Base-by-base conservation (phyloP, 2,329 filamentous ascomycete species). In the Sphaerostilbella broomeana region DNA sequence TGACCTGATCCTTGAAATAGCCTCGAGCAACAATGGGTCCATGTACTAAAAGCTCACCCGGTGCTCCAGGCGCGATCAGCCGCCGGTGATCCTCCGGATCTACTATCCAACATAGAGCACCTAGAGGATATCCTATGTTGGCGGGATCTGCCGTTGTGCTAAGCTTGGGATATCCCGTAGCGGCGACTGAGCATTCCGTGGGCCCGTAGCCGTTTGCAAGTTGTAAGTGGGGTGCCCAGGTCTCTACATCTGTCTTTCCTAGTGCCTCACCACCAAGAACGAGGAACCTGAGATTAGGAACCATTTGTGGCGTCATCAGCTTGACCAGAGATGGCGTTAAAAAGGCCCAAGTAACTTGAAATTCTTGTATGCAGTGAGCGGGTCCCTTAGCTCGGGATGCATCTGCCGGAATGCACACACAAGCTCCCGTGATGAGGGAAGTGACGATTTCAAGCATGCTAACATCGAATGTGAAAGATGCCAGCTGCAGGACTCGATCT, bases 1-100 rank as follows among this genome's bases (percentile, higher is more conserved):
- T 69, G 12, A 54, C 52, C 0, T 56, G 49, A 13, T 72, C 63
- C 27, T 69, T 63, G 12, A 73, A 54, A 42, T 77, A 77, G 8
- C 68, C 70, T 16, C 63, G 54, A 9, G 64, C 70, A 12, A 77
- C 54, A 4, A 64, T 59, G 3, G 69, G 66, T 1, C 67, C 67
- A 34, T 62, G 61, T 17, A 69, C 44, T 2, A 62, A 29, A 5
- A 67, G 42, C 40, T 67, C 64, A 5, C 63, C 64, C 5, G 54
- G 46, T 2, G 48, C 48, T 1, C 59, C 63, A 3, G 60, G 43
- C 2, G 57, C 57, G 0, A 54, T 24, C 3, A 64, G 50, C 1
- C 35, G 27, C 31, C 58, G 5, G 15, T 38, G 27, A 17, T 38
- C 15, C 6, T 24, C n/a, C 10, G 26, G 34, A 20, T 35, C 12